phyloP scores from a whole-genome alignment of 2,329 filamentous ascomycete genomes.

The Magnaporthiopsis rhizophila region DNA sequence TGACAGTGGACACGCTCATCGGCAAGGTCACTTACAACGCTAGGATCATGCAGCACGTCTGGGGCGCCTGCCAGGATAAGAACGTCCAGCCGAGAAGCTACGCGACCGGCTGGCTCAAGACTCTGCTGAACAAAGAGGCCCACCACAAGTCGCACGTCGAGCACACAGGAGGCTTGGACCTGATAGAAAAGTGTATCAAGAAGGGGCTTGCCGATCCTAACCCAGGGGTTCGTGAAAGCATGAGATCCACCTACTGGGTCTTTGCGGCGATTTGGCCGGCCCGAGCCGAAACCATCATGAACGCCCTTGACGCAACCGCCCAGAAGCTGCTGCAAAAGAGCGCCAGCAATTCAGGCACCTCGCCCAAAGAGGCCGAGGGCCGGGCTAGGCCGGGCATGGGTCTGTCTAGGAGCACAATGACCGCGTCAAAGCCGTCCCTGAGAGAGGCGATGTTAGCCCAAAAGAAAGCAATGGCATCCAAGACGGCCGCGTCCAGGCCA shows the following conservation, averaged over 20 bases:
- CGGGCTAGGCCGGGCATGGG: conserved; percentile 47
- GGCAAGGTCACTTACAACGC: conserved; percentile 70
- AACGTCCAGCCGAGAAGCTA: conserved; percentile 81
- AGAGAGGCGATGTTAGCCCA: conserved; percentile 80
- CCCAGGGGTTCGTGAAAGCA: conserved; percentile 79
- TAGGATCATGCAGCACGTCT: conserved; percentile 80
- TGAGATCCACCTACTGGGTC: conserved; percentile 78
- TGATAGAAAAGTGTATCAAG: conserved; percentile 81
- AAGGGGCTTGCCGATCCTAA: conserved; percentile 87
- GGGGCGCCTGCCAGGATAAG: conserved; percentile 79
- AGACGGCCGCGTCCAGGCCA: conserved; percentile 47
- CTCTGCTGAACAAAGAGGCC: conserved; percentile 67
- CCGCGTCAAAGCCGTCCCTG: conserved; percentile 55
- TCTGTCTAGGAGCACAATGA: conserved; percentile 55
- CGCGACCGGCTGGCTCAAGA: conserved; percentile 76
- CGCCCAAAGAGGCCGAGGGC: conserved; percentile 45
- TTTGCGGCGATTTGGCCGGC: conserved; percentile 73
- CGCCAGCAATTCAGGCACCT: conserved; percentile 65
- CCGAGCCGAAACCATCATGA: conserved; percentile 70
- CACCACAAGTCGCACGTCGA: conserved; percentile 77
- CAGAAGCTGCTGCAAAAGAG: conserved; percentile 77
- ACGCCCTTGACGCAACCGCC: conserved; percentile 67
- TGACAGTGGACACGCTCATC: conserved; percentile 73
- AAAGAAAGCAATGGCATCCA: conserved; percentile 53
- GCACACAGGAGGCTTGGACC: conserved; percentile 72